A percentile compares a stretch with the other conserved stretches of the same genome.
Conservation (phyloP, 371 early-diverging fungal species). For the Amoeboaphelidium occidentale region DNA sequence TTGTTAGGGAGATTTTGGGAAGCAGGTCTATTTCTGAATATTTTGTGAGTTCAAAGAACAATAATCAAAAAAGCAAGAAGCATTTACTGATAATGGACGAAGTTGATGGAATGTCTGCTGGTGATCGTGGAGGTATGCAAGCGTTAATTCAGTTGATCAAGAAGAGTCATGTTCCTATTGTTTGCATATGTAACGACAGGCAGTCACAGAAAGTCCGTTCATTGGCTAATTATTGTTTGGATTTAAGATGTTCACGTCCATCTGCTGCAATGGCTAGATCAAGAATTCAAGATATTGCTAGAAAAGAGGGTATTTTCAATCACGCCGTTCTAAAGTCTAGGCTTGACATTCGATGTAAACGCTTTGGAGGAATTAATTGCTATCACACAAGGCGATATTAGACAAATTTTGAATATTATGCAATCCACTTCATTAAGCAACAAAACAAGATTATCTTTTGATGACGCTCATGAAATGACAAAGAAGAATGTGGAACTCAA, state of each 20-base stretch:
- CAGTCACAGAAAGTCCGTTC: slow-evolving; percentile 69
- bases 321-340: too few species aligned
- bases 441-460: background rate
- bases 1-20: slow-evolving; percentile 17
- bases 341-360: slow-evolving; percentile 44
- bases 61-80: slow-evolving; percentile 2
- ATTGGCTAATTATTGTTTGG: slow-evolving; percentile 65
- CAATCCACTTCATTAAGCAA: slow-evolving; percentile 22
- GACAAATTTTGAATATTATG: slow-evolving; percentile 92
- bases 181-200: slow-evolving; percentile 98
- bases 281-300: slow-evolving; percentile 51
- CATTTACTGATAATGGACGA: slow-evolving; percentile 96
- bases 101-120: slow-evolving; percentile 97
- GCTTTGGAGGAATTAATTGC: slow-evolving; percentile 68
- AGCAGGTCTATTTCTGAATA: slow-evolving; percentile 13
- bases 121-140: slow-evolving; percentile 90
- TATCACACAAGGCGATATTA: slow-evolving; percentile 73
- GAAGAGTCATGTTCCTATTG: slow-evolving; percentile 79
- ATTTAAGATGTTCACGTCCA: slow-evolving; percentile 54
- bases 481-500: slow-evolving; percentile 55
- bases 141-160: slow-evolving; percentile 82
- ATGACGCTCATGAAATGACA: slow-evolving; percentile 5
- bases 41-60: slow-evolving; percentile 1
- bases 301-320: too few species aligned
- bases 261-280: slow-evolving; percentile 36